These are phyloP conservation scores for Fusarium robinianum DNA, from an alignment of 2,329 filamentous ascomycete species.

Conservation along the genomic window DNA sequence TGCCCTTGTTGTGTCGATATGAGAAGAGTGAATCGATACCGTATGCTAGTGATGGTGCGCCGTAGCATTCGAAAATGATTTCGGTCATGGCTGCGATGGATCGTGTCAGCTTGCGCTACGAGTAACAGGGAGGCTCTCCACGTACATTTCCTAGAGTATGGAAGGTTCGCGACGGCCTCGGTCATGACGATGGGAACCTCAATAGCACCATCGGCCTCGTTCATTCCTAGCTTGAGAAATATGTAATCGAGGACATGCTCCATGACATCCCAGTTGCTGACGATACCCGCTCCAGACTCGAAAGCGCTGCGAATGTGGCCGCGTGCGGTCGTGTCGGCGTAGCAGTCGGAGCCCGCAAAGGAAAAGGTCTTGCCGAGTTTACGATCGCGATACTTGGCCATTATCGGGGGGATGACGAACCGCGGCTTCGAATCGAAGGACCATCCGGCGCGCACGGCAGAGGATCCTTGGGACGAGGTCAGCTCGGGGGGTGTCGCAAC, in stretches of 20 bases:
- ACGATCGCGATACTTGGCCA: constrained; percentile 93
- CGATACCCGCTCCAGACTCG: constrained; percentile 85
- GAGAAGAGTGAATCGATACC: constrained; percentile 97
- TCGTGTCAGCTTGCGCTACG: constrained; percentile 25
- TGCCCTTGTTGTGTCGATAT: constrained; percentile 88
- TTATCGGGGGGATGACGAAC: constrained; percentile 81
- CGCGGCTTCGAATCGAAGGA: constrained; percentile 86
- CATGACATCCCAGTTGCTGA: constrained; percentile 98
- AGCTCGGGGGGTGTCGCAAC: constrained; percentile 22
- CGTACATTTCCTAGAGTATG: constrained; percentile 85
- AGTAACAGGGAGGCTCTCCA: background rate
- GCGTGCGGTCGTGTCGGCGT: constrained; percentile 88
- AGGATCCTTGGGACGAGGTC: constrained; percentile 67
- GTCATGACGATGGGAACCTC: constrained; percentile 93
- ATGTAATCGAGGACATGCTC: constrained; percentile 93
- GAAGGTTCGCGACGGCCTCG: constrained; percentile 88
- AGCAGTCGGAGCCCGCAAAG: constrained; percentile 91
- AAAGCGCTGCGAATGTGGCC: constrained; percentile 91
- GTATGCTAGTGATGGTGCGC: constrained; percentile 85
- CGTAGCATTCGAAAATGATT: constrained; percentile 95
- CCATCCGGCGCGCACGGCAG: constrained; percentile 89
- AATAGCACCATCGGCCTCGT: constrained; percentile 72
- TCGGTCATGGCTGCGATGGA: constrained; percentile 81
- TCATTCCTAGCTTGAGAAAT: constrained; percentile 91
- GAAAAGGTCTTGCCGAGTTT: constrained; percentile 91